Evolutionary conservation across 2,329 filamentous ascomycete species (phyloP), one percentile per base, ranked within the genome.

Genomic region (Aspergillus aculeatus): DNA sequence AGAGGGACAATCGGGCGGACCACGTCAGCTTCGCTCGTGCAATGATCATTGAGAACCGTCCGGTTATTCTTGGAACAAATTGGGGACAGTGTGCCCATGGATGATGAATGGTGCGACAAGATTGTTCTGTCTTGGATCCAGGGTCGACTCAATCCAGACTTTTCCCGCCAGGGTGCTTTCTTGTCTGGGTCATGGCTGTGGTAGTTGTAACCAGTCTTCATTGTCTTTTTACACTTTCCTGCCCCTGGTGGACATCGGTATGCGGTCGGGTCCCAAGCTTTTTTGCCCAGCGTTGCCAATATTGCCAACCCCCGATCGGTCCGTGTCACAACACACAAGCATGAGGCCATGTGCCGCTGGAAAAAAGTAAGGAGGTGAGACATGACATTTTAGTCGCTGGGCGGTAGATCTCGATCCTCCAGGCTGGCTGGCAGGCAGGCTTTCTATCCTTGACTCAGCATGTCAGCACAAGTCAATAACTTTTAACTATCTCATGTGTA

Each of bases 11-110:
- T 44, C 38, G 38, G 38, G 38, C 38, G 38, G 38, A 44, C 51
- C 51, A 53, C 51, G 51, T 53, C 51, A 53, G 51, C 51, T 32
- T 53, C 12, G 32, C 32, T 35, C 51, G 51, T 53, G 51, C 51
- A 53, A 53, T 53, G 26, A 53, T 35, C 14, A 35, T 35, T n/a
- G 51, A 38, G 32, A 32, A 35, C 12, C 32, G 32, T 16, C 51
- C 21, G 32, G 19, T 44, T 53, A 41, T 53, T 21, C 51, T 26
- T 11, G 21, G 9, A 23, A 38, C 32, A 23, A 44, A 53, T 44
- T 44, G 38, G 38, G 14, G 16, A 19, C 14, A 16, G 11, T 12
- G 11, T 35, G 32, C 32, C 38, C 38, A n/a, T 44, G 32, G 31
- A 19, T 29, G 26, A 29, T 26, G 23, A 19, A 53, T 53, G 51